Conservation (phyloP, 495 filamentous ascomycete genomes). For the Neurospora sp. region DNA sequence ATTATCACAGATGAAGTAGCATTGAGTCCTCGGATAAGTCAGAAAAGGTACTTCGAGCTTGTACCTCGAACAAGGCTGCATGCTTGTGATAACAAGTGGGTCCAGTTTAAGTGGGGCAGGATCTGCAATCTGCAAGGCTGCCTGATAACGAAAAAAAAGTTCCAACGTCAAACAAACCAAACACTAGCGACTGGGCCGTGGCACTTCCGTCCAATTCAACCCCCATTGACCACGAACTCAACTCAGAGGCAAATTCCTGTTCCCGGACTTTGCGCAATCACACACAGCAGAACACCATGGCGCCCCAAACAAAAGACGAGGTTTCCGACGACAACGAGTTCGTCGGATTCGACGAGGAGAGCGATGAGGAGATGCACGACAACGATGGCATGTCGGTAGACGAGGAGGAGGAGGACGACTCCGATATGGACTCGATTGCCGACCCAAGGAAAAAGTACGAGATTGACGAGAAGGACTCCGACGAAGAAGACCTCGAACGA, state of each 20-base stretch:
- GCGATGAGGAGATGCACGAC: constrained; percentile 4
- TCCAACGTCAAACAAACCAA: neutral
- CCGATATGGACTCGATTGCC: neutral
- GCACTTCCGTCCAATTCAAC: constrained; percentile 2
- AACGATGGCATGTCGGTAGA: constrained; percentile 15
- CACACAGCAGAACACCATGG: constrained; percentile 1
- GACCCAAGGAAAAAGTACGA: constrained; percentile 5
- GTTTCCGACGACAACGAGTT: constrained; percentile 22
- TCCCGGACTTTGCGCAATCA: neutral
- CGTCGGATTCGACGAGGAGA: constrained; percentile 25
- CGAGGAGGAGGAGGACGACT: constrained; percentile 15
- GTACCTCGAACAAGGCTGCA: constrained; percentile 7
- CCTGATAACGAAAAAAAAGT: constrained; percentile 26
- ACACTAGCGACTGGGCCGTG: neutral
- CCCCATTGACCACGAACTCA: neutral
- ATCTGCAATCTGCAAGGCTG: constrained; percentile 20
- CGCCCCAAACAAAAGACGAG: constrained; percentile 12
- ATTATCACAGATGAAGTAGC: neutral
- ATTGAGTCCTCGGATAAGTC: neutral
- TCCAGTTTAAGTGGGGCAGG: neutral
- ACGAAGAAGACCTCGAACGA: constrained; percentile 74
- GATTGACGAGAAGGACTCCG: constrained; percentile 56
- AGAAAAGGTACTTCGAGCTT: neutral
- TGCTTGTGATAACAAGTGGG: neutral
- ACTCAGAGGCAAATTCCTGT: neutral